These are phyloP conservation scores for Knufia fluminis DNA, from an alignment of 2,329 filamentous ascomycete species.

Conservation along the genomic window DNA sequence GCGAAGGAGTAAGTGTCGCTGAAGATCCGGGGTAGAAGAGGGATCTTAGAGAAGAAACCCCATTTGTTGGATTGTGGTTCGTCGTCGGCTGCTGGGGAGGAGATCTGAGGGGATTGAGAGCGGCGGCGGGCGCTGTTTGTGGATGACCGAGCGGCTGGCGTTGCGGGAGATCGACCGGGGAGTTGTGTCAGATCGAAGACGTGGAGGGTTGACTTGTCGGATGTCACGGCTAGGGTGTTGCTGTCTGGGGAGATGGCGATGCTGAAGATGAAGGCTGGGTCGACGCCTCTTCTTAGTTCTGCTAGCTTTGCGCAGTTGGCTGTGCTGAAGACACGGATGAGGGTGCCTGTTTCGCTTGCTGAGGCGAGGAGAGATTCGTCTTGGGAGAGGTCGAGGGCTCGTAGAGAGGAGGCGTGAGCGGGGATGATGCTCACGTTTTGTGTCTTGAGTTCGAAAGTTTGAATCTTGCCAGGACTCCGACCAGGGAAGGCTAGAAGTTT, in stretches of 20 bases:
- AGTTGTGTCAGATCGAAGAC: constrained; percentile 68
- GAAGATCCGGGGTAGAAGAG: constrained; percentile 75
- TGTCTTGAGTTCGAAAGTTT: constrained; percentile 68
- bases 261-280: constrained; percentile 78
- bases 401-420: constrained; percentile 70
- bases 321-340: constrained; percentile 78
- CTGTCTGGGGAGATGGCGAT: constrained; percentile 79
- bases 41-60: constrained; percentile 75
- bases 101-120: constrained; percentile 19
- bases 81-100: constrained; percentile 33
- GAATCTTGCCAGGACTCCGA: constrained; percentile 77
- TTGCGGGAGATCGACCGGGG: constrained; percentile 33
- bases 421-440: constrained; percentile 88
- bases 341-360: constrained; percentile 81
- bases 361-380: constrained; percentile 79
- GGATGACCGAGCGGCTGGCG: constrained; percentile 27
- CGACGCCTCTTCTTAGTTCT: constrained; percentile 80
- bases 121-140: constrained; percentile 25
- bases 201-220: constrained; percentile 92
- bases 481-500: constrained; percentile 75
- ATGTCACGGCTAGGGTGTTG: constrained; percentile 76
- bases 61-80: constrained; percentile 53
- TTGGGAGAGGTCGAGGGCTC: constrained; percentile 67
- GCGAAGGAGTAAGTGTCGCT: constrained; percentile 84
- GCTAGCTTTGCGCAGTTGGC: constrained; percentile 68